Evolutionary conservation across 2,329 filamentous ascomycete species (phyloP), one percentile per base, ranked within the genome.

Genomic region (Fusarium austroafricanum): DNA sequence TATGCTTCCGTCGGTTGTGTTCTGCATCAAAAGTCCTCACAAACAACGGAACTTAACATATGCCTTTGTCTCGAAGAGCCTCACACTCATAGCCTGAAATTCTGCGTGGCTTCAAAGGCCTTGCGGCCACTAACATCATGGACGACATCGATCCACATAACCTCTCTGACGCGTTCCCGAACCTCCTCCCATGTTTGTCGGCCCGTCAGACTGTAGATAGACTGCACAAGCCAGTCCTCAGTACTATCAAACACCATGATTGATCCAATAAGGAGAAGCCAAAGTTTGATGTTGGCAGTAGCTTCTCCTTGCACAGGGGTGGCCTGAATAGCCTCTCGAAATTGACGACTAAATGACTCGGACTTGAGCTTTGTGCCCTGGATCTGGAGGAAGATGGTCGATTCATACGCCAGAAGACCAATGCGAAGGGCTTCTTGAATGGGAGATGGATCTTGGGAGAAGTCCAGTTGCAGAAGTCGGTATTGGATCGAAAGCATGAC

Each of bases 401-500:
- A 71, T 29, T 75, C 65, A 31, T 72, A 78, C 3, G 75, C 70
- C 2, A 77, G 50, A n/a, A 79, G 73, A 8, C 71, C 77, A 1
- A 78, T 47, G 1, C 74, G 70, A 14, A 73, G 40, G 0, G 72
- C 63, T 44, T 75, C 73, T 17, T 73, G 53, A 6, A 73, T 31
- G 2, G 61, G 65, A 2, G 61, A 10, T 5, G 50, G 7, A 10
- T 68, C 57, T 0, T 43, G 20, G 0, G 67, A 39, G 38, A 73
- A 71, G 14, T 70, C 61, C 5, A 78, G 70, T 1, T 63, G 59
- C 3, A 78, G 47, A 2, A 77, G 56, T 1, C 76, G 69, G 35
- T 78, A 78, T 39, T 78, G 76, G 1, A 76, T 66, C 1, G 76
- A 77, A 0, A 77, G 50, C 61, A 76, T 70, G 1, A 75, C 72